Evolutionary conservation across 139 green algal species (phyloP).

Genomic region (Micractinium sp.): DNA sequence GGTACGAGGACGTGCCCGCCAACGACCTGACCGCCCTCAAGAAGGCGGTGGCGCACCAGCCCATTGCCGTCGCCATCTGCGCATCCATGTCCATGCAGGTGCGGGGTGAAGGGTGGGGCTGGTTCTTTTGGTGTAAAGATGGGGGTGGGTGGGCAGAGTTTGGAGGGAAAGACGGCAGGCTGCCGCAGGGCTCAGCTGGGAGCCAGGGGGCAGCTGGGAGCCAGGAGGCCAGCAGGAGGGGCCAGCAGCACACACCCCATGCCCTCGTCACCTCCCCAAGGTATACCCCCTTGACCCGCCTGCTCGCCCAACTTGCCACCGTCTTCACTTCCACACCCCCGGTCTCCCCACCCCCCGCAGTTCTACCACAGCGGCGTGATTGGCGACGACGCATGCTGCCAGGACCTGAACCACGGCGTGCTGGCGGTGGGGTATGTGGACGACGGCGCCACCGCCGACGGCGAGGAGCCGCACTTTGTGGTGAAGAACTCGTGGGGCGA

Average conservation of each 20-base stretch:
- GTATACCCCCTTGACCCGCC: not conserved
- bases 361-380: slow-evolving; percentile 83
- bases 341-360: slow-evolving; percentile 49
- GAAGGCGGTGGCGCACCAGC: slow-evolving; percentile 81
- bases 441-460: not conserved
- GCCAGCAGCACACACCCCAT: no score
- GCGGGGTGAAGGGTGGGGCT: no score
- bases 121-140: not conserved
- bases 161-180: not conserved
- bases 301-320: not conserved
- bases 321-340: not conserved
- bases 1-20: slow-evolving; percentile 85
- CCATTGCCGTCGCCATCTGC: slow-evolving; percentile 89
- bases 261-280: no score
- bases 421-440: slow-evolving; percentile 78
- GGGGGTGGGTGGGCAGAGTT: not conserved
- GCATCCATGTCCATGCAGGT: slow-evolving; percentile 70
- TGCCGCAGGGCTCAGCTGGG: no score
- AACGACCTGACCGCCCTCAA: slow-evolving; percentile 66
- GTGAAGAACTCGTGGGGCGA: slow-evolving; percentile 94
- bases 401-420: slow-evolving; percentile 92
- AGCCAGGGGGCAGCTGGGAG: no score
- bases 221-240: no score
- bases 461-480: slow-evolving; percentile 1
- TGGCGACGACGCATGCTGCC: slow-evolving; percentile 62